phyloP scores from a whole-genome alignment of 192 early-diverging fungal genomes.

The Umbelopsis ramanniana region DNA sequence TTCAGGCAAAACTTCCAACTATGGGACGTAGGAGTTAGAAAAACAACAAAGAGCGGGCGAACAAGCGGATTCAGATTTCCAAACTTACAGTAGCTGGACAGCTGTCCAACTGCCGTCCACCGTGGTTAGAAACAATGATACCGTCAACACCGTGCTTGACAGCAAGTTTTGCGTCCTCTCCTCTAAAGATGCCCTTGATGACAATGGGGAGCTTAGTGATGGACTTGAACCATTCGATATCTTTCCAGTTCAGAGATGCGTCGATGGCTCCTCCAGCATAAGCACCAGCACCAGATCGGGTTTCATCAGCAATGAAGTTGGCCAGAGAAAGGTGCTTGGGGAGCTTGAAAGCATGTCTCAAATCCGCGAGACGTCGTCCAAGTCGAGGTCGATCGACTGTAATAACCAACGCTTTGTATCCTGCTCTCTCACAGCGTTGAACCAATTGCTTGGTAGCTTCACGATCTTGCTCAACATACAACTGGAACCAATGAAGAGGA shows the following conservation, averaged over 20 bases:
- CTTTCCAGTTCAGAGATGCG: slow-evolving; percentile 79
- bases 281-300: slow-evolving; percentile 33
- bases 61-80: too few species aligned
- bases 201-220: slow-evolving; percentile 83
- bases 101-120: slow-evolving; percentile 89
- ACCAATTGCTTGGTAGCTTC: slow-evolving; percentile 66
- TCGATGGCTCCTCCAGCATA: slow-evolving; percentile 60
- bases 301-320: slow-evolving; percentile 78
- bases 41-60: background rate
- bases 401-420: slow-evolving; percentile 78
- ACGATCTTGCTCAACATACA: slow-evolving; percentile 78
- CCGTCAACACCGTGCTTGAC: slow-evolving; percentile 74
- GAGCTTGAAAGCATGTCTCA: slow-evolving; percentile 57
- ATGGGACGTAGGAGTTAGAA: slow-evolving; percentile 5
- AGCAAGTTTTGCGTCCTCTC: slow-evolving; percentile 86
- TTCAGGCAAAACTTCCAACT: slow-evolving; percentile 78
- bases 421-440: slow-evolving; percentile 69
- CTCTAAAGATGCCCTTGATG: slow-evolving; percentile 87
- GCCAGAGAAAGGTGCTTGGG: slow-evolving; percentile 65
- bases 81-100: slow-evolving; percentile 50
- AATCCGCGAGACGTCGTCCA: slow-evolving; percentile 58
- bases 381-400: slow-evolving; percentile 77
- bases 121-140: slow-evolving; percentile 93
- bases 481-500: slow-evolving; percentile 66
- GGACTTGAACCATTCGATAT: slow-evolving; percentile 81